Evolutionary conservation across 768 basidiomycete species (phyloP), one percentile per base, ranked within the genome.

Genomic region (Podaxis mareebaensis): DNA sequence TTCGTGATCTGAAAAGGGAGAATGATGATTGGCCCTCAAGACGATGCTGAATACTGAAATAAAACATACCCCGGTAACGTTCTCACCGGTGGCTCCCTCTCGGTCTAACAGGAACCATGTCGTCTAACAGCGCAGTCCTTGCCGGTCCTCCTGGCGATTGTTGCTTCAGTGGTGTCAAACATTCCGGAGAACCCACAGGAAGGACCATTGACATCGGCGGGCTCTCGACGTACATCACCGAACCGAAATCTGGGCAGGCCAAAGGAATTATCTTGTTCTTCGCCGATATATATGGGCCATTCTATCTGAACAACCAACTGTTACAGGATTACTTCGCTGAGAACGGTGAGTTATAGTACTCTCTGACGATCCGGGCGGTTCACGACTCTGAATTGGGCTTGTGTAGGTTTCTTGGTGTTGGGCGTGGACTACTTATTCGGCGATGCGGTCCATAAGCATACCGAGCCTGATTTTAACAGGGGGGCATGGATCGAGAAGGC

Each of bases 381-480:
- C 20, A 20, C 52, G 30, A 59, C 22, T 17, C 15, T 20, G 24
- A 57, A 6, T 7, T 10, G 42, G 22, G 36, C 30, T 40, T 12
- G 22, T 4, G 12, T 49, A 88, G 87, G 87, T 0, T 89, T 82
- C 68, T 72, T 77, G 51, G 86, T 89, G 3, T 70, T 88, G 4
- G 86, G 85, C 2, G 72, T 83, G 46, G 88, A 89, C 64, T 89
- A 87, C 71, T 88, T 90, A 72, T 79, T 86, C 55, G 85, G 87
- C 6, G 84, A 88, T 58, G 76, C 81, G 11, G 67, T 88, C 0
- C 67, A 80, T n/a, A 59, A 67, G 1, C 78, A 82, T 64, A 69
- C 73, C 22, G 75, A 80, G 40, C 72, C 76, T 11, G 71, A 66
- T 28, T 80, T 78, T 53, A 74, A 81, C 61, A 74, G 76, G 36